Evolutionary conservation across 1,284 basidiomycete species (phyloP).

Genomic region (Ceratobasidium sp.): DNA sequence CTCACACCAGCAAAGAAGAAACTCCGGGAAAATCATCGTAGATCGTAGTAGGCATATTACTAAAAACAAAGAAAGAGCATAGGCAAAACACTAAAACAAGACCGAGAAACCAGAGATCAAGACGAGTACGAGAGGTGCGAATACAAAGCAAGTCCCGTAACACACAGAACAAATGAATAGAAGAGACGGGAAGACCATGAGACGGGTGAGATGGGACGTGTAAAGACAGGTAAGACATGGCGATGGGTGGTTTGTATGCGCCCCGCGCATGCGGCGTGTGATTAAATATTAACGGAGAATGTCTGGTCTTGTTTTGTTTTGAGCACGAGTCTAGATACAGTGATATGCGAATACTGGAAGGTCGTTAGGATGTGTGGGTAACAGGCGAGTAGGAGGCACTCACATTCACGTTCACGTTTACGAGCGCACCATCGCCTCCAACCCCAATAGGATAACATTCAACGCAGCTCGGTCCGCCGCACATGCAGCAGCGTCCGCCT

Average conservation of each 20-base stretch:
- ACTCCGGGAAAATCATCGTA: constrained; percentile 13
- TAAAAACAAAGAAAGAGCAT: constrained; percentile 24
- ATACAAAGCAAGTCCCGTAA: constrained; percentile 35
- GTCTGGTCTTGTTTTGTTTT: constrained; percentile 35
- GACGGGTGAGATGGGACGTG: not conserved
- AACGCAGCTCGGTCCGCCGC: constrained; percentile 35
- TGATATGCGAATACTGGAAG: not conserved
- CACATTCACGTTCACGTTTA: constrained; percentile 38
- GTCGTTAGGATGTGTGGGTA: not conserved
- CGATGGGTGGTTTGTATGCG: constrained; percentile 36
- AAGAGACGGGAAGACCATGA: not conserved
- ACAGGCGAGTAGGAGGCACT: not conserved
- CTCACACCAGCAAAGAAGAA: constrained; percentile 3
- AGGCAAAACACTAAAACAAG: constrained; percentile 24
- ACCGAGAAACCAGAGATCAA: constrained; percentile 2
- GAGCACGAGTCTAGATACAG: not conserved
- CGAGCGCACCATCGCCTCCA: constrained; percentile 29
- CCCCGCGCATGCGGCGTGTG: constrained; percentile 38
- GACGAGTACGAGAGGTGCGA: constrained; percentile 16
- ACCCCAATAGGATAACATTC: constrained; percentile 29
- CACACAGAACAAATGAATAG: constrained; percentile 10
- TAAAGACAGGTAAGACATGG: constrained; percentile 29
- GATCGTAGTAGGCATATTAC: constrained; percentile 16
- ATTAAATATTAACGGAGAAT: constrained; percentile 40
- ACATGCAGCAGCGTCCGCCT: constrained; percentile 30